Base-by-base conservation (phyloP, 352 stramenopile genomes). In the Phytopythium sindhum region DNA sequence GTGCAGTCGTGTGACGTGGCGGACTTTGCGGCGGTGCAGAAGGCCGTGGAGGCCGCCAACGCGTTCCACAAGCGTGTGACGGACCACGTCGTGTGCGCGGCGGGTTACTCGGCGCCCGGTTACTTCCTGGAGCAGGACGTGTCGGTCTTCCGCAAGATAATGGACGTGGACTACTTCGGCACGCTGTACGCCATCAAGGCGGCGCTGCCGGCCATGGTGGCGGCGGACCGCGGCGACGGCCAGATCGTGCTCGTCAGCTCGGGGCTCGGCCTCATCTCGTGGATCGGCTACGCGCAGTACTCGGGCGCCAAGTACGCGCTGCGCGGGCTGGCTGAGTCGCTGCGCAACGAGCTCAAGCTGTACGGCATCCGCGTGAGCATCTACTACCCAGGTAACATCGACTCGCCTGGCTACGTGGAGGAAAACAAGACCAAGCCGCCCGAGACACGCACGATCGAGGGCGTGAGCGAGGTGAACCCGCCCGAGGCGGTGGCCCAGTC, bases 111-210 rank as follows among this genome's bases (percentile, higher is more conserved):
- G 39, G 51, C 71, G 2, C 81, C 85, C 6, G 86, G 84, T 24
- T 92, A 92, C 69, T 88, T 97, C 64, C 23, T 93, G 47, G 80
- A 93, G 17, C 78, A 89, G 53, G 81, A 91, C 39, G 69, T 93
- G 51, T 75, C 66, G 48, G 70, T 91, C 19, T 87, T 83, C 75
- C 83, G 74, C 70, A 81, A 84, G 70, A 87, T 88, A 53, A 95
- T 95, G 81, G 84, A 95, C 58, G 72, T 95, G 55, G 93, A 96
- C 71, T 96, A 94, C 77, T 92, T 96, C 63, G 86, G 86, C 35
- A 82, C 83, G 50, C 68, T 96, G 31, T 72, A 95, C 68, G 65
- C 80, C 19, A 81, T 94, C 60, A 93, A 94, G 64, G 86, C 86
- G 17, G 84, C 82, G n/a, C 67, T 96, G 50, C 86, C 86, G 21